These are phyloP conservation scores for Penium margaritaceum DNA, from an alignment of 139 green algal species.

Conservation along the genomic window DNA sequence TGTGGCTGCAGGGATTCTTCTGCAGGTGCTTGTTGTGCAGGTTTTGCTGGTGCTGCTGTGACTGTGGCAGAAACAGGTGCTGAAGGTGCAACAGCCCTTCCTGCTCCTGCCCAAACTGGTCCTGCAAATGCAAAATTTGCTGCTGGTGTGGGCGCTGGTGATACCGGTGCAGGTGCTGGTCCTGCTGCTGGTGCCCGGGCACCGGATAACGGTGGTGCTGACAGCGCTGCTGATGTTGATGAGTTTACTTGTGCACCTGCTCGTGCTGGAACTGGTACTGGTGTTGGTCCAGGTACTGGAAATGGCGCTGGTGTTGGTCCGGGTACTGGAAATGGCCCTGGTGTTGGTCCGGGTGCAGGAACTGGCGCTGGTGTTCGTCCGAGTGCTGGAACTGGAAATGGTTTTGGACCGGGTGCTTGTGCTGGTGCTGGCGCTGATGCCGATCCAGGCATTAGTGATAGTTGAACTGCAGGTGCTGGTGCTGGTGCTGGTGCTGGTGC, in stretches of 20 bases:
- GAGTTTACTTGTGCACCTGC: not conserved
- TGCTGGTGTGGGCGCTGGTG: not conserved
- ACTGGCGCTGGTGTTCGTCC: constrained; percentile 1
- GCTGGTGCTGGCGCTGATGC: not conserved
- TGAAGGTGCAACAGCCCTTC: not conserved
- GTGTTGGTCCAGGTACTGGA: not conserved
- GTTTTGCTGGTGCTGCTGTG: not conserved
- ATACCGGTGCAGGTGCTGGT: not conserved
- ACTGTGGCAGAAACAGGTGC: too few relatives aligned
- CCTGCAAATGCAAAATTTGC: not conserved
- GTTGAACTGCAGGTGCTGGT: too few relatives aligned
- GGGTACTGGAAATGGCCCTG: too few relatives aligned
- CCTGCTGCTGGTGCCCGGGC: not conserved
- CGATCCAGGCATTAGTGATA: too few relatives aligned
- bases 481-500: not conserved
- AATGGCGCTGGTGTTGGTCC: not conserved
- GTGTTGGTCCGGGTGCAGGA: not conserved
- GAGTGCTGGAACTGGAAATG: not conserved
- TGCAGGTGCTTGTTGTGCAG: not conserved
- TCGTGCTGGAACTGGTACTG: not conserved
- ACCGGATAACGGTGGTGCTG: too few relatives aligned
- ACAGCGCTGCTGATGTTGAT: not conserved
- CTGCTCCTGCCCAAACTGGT: not conserved
- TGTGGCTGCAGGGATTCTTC: too few relatives aligned
- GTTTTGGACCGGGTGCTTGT: not conserved